Conservation (phyloP, 139 green algal genomes). For the Coccomyxa sp. region DNA sequence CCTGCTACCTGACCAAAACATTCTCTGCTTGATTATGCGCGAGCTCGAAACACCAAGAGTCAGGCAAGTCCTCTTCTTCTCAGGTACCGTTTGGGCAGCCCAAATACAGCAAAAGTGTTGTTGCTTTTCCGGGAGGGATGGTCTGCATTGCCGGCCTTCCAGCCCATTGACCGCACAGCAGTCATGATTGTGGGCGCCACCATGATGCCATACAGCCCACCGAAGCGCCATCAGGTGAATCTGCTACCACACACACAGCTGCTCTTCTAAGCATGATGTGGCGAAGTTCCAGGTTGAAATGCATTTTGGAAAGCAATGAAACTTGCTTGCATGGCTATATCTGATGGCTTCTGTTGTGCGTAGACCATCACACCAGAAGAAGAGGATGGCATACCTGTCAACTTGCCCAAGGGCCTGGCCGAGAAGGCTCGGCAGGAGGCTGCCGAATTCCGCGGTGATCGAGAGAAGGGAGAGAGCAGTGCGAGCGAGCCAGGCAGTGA, state of each 20-base stretch:
- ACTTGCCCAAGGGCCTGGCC: too few species aligned
- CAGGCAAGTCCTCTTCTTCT: background rate
- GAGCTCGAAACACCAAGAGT: background rate
- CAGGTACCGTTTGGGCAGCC: slow-evolving; percentile 7
- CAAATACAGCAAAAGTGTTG: background rate
- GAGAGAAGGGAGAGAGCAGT: background rate
- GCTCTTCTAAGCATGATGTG: background rate
- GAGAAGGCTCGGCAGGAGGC: too few species aligned
- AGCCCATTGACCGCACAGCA: background rate
- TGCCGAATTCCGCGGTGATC: background rate
- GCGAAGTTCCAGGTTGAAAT: background rate
- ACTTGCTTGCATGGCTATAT: too few species aligned
- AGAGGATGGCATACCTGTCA: too few species aligned
- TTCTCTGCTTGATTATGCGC: background rate
- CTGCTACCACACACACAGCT: background rate
- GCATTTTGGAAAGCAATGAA: background rate
- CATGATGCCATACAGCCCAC: slow-evolving; percentile 6
- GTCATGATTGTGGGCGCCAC: background rate
- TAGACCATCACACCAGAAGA: too few species aligned
- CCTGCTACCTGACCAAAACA: too few species aligned
- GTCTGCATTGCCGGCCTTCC: background rate
- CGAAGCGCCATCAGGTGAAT: background rate
- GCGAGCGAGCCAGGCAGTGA: background rate
- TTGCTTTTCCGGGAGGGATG: slow-evolving; percentile 5
- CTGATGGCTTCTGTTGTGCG: too few species aligned